phyloP scores from a whole-genome alignment of 805 yeast species.

The Metahyphopichia silvanorum region DNA sequence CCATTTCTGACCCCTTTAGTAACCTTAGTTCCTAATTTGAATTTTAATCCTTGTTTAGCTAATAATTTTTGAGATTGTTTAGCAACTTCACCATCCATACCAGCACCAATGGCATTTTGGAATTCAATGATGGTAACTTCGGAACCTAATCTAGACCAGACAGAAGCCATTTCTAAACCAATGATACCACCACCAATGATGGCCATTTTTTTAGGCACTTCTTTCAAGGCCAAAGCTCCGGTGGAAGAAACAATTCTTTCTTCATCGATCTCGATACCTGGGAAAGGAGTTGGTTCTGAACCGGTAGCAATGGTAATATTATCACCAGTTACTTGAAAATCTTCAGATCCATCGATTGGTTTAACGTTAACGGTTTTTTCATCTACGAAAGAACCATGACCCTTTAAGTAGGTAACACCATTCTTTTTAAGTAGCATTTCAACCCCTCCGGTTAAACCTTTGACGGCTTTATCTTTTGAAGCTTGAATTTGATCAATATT shows the following conservation, averaged over 20 bases:
- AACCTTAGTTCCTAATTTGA: constrained; percentile 91
- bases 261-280: constrained; percentile 94
- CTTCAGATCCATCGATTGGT: constrained; percentile 80
- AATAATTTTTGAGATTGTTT: constrained; percentile 85
- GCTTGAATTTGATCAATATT: constrained; percentile 79
- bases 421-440: constrained; percentile 95
- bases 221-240: constrained; percentile 80
- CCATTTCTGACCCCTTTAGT: constrained; percentile 83
- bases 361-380: constrained; percentile 76
- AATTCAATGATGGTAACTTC: constrained; percentile 94
- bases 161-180: constrained; percentile 99
- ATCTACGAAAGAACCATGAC: constrained; percentile 82
- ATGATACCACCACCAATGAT: constrained; percentile 99
- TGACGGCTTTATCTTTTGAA: constrained; percentile 89
- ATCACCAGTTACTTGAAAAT: constrained; percentile 67
- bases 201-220: constrained; percentile 87
- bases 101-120: constrained; percentile 91
- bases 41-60: constrained; percentile 91
- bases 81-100: constrained; percentile 96
- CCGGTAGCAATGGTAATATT: constrained; percentile 97
- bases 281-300: constrained; percentile 98
- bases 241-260: constrained; percentile 96
- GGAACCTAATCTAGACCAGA: constrained; percentile 90
- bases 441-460: constrained; percentile 87
- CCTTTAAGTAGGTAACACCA: constrained; percentile 92